These are phyloP conservation scores for Trichosporon coremiiforme DNA, from an alignment of 1,284 basidiomycete species.

Conservation along the genomic window DNA sequence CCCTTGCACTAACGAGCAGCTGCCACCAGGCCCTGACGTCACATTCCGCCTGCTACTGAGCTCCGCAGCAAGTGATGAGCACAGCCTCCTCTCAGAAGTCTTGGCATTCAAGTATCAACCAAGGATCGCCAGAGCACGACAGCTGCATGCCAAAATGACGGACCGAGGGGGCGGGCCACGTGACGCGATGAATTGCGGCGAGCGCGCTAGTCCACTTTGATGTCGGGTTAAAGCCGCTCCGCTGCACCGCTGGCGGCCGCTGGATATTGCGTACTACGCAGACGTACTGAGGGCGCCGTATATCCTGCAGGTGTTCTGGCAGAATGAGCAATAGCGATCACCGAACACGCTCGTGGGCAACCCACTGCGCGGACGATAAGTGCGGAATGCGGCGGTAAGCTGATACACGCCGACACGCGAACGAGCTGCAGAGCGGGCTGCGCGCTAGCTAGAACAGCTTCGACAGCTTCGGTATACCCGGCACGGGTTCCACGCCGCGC, in stretches of 20 bases:
- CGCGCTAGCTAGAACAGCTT: background rate
- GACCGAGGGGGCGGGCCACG: background rate
- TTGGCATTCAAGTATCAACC: background rate
- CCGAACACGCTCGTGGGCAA: background rate
- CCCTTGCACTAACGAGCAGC: background rate
- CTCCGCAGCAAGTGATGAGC: constrained; percentile 1
- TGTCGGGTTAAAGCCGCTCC: background rate
- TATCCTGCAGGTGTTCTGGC: background rate
- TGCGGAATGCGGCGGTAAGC: constrained; percentile 2
- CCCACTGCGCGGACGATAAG: background rate
- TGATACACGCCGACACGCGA: background rate
- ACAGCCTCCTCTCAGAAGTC: background rate
- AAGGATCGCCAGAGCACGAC: background rate
- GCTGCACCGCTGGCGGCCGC: background rate
- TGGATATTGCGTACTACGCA: background rate
- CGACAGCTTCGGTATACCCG: background rate
- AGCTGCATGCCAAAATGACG: background rate
- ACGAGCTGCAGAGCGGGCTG: background rate
- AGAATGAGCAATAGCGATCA: background rate
- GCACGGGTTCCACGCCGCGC: background rate
- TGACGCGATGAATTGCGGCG: background rate
- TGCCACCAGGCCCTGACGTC: constrained; percentile 2
- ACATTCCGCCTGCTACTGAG: background rate
- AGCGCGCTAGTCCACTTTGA: background rate
- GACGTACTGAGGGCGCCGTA: background rate